Conservation (phyloP, 2,329 filamentous ascomycete species). For the Venturia effusa region DNA sequence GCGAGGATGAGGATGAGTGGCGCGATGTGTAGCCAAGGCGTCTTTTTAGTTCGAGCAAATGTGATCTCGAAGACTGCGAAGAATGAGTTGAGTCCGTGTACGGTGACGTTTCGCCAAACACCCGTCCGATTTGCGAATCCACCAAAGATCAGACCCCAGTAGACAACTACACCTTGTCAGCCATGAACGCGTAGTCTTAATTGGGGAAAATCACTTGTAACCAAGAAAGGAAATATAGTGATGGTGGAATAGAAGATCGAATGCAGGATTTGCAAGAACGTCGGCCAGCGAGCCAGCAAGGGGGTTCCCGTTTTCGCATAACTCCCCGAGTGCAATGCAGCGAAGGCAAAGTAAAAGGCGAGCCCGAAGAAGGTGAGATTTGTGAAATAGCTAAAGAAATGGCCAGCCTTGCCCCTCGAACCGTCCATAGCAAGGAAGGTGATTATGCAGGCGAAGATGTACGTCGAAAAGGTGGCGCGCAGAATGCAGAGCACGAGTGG, state of each 20-base stretch:
- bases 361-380: slow-evolving; percentile 73
- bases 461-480: slow-evolving; percentile 45
- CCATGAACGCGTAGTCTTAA: background rate
- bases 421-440: slow-evolving; percentile 60
- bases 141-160: slow-evolving; percentile 29
- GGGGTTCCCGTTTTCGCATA: slow-evolving; percentile 40
- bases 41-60: slow-evolving; percentile 52
- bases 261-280: slow-evolving; percentile 26
- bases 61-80: slow-evolving; percentile 70
- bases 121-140: slow-evolving; percentile 25
- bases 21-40: slow-evolving; percentile 54
- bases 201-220: slow-evolving; percentile 27
- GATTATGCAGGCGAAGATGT: slow-evolving; percentile 45
- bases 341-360: slow-evolving; percentile 64
- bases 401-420: slow-evolving; percentile 35
- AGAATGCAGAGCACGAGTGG: slow-evolving; percentile 50
- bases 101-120: slow-evolving; percentile 52
- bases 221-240: slow-evolving; percentile 31
- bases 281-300: slow-evolving; percentile 27
- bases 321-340: slow-evolving; percentile 56
- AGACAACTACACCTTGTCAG: slow-evolving; percentile 24
- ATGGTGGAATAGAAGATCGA: slow-evolving; percentile 32
- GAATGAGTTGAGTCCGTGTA: slow-evolving; percentile 62
- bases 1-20: slow-evolving; percentile 60
- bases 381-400: slow-evolving; percentile 73